Conservation (phyloP, 768 basidiomycete genomes). For the Candolleomyces eurysporus region DNA sequence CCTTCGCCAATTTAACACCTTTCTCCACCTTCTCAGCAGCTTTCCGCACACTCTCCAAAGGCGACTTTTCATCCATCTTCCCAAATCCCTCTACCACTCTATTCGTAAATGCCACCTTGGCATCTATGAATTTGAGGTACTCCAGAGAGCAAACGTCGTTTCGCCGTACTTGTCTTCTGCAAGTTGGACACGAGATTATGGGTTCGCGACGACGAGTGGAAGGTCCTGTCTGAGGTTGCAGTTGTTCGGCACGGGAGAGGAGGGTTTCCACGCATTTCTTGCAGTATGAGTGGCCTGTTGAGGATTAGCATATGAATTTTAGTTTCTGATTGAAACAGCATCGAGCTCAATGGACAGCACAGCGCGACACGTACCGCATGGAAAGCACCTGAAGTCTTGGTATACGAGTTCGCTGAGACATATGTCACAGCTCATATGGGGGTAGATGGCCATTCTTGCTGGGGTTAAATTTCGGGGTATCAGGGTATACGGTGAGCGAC, state of each 20-base stretch:
- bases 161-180: no score
- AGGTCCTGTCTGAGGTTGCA: conserved; percentile 16
- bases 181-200: no score
- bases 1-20: conserved; percentile 22
- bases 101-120: conserved; percentile 17
- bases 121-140: conserved; percentile 26
- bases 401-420: background rate
- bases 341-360: background rate
- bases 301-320: background rate
- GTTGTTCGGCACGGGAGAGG: background rate
- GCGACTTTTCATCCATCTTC: conserved; percentile 32
- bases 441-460: background rate
- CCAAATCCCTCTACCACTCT: conserved; percentile 30
- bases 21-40: conserved; percentile 33
- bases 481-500: background rate
- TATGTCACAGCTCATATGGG: background rate
- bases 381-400: background rate
- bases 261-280: conserved; percentile 24
- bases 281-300: conserved; percentile 17
- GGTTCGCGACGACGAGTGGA: conserved; percentile 16
- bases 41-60: conserved; percentile 32
- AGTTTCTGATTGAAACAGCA: background rate
- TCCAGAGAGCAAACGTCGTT: no score
- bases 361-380: background rate
- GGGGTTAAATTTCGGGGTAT: background rate